Conservation (phyloP, 768 basidiomycete species). For the Ramaria sp. region DNA sequence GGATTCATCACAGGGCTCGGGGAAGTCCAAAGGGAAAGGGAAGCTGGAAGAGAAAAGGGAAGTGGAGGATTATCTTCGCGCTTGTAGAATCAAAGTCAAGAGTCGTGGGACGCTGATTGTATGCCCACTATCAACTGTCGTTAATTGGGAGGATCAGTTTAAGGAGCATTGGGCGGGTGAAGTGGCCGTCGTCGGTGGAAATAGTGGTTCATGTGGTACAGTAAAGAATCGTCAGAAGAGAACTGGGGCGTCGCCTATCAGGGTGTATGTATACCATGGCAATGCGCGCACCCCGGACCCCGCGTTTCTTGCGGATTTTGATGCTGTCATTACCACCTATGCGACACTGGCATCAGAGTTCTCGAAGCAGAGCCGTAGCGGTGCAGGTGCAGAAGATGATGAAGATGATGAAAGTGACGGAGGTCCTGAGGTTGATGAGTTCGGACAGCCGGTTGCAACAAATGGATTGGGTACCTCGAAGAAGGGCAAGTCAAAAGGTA, state of each 20-base stretch:
- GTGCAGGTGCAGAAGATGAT: slow-evolving; percentile 46
- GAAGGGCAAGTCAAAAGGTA: slow-evolving; percentile 57
- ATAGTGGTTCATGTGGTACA: slow-evolving; percentile 26
- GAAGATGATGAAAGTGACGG: slow-evolving; percentile 54
- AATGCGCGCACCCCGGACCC: slow-evolving; percentile 79
- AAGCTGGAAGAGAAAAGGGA: slow-evolving; percentile 62
- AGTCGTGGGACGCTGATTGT: slow-evolving; percentile 92
- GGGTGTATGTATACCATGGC: slow-evolving; percentile 94
- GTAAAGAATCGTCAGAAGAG: slow-evolving; percentile 16
- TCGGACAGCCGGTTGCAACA: slow-evolving; percentile 47
- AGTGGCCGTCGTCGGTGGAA: slow-evolving; percentile 76
- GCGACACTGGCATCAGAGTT: slow-evolving; percentile 92
- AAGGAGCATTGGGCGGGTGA: slow-evolving; percentile 93
- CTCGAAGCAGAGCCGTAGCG: slow-evolving; percentile 73
- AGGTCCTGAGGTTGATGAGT: slow-evolving; percentile 40
- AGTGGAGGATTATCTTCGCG: slow-evolving; percentile 51
- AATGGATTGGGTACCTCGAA: slow-evolving; percentile 19
- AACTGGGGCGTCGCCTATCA: slow-evolving; percentile 28
- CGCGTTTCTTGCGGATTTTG: slow-evolving; percentile 83
- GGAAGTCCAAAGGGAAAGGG: slow-evolving; percentile 57
- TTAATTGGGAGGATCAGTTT: slow-evolving; percentile 99
- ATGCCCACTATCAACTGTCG: slow-evolving; percentile 91
- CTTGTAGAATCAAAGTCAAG: slow-evolving; percentile 67
- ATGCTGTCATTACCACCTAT: slow-evolving; percentile 96
- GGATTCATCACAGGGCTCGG: slow-evolving; percentile 22